Evolutionary conservation across 2,329 filamentous ascomycete species (phyloP).

Genomic region (Hymenoscyphus infarciens): DNA sequence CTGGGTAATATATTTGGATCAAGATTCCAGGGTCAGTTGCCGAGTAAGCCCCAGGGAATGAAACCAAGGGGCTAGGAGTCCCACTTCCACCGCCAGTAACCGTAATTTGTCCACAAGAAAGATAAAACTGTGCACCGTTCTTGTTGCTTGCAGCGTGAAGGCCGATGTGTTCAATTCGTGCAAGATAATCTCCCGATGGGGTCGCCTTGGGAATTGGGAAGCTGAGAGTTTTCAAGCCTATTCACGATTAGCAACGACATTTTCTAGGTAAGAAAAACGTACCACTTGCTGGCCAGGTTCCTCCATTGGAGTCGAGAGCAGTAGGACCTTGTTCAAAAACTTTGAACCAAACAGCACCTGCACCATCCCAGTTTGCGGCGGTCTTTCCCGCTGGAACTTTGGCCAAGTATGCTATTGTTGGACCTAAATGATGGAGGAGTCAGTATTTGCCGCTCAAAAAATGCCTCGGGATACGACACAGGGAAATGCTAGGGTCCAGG

Average conservation of each 20-base stretch:
- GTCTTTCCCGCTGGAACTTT: conserved; percentile 18
- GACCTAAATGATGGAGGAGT: not conserved
- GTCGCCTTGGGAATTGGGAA: conserved; percentile 6
- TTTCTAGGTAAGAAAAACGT: not conserved
- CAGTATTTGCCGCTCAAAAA: too few relatives aligned
- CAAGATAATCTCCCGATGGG: conserved; percentile 37
- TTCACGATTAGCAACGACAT: conserved; percentile 1
- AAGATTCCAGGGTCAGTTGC: conserved; percentile 28
- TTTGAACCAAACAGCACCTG: conserved; percentile 28
- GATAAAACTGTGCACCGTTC: conserved; percentile 27
- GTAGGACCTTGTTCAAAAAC: conserved; percentile 36
- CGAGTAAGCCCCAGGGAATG: conserved; percentile 38
- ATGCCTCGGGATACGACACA: too few relatives aligned
- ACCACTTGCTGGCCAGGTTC: not conserved
- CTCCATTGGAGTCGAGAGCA: not conserved
- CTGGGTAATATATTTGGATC: conserved; percentile 12
- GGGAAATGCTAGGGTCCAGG: too few relatives aligned
- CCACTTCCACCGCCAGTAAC: conserved; percentile 41
- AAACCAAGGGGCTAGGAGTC: conserved; percentile 36
- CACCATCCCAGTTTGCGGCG: conserved; percentile 18
- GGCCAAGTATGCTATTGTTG: conserved; percentile 11
- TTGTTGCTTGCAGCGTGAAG: conserved; percentile 19
- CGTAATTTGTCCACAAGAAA: conserved; percentile 42
- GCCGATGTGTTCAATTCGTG: conserved; percentile 37
- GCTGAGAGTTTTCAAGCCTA: conserved; percentile 10